These are phyloP conservation scores for Parasarocladium wereldwijsianum DNA, from an alignment of 2,329 filamentous ascomycete genomes.

Conservation along the genomic window DNA sequence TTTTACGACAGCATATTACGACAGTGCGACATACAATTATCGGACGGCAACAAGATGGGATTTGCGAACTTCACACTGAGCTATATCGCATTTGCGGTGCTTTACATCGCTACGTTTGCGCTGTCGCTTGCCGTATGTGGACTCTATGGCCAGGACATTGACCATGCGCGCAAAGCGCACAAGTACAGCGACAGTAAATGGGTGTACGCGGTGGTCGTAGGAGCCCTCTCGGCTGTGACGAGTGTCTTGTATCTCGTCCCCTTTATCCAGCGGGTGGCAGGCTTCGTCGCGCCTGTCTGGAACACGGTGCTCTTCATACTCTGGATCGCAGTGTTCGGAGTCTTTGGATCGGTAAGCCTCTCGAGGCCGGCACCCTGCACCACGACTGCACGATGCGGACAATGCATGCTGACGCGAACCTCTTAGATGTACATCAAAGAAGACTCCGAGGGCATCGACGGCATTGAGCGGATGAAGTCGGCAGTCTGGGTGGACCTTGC, in stretches of 20 bases:
- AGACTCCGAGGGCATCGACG: conserved; percentile 45
- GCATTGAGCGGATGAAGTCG: conserved; percentile 65
- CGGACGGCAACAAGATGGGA: conserved; percentile 24
- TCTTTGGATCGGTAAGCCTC: conserved; percentile 54
- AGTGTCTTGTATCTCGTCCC: conserved; percentile 51
- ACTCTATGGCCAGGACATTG: conserved; percentile 60
- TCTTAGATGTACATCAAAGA: conserved; percentile 55
- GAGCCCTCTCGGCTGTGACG: conserved; percentile 48
- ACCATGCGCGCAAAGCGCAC: conserved; percentile 31
- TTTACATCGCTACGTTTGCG: conserved; percentile 66
- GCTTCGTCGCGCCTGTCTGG: conserved; percentile 44
- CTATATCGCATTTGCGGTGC: conserved; percentile 39
- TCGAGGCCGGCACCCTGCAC: too few relatives aligned
- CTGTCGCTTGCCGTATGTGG: conserved; percentile 65
- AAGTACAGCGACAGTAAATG: conserved; percentile 51
- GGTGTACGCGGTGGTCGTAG: conserved; percentile 64
- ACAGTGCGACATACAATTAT: neutral
- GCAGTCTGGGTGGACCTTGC: conserved; percentile 73
- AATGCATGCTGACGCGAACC: neutral
- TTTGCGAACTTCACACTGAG: conserved; percentile 26
- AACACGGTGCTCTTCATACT: conserved; percentile 60
- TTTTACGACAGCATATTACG: too few relatives aligned
- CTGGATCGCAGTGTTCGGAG: conserved; percentile 69
- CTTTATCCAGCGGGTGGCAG: conserved; percentile 36
- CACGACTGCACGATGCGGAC: neutral